Conservation (phyloP, 2,329 filamentous ascomycete genomes). For the Keithomyces neogunnii region DNA sequence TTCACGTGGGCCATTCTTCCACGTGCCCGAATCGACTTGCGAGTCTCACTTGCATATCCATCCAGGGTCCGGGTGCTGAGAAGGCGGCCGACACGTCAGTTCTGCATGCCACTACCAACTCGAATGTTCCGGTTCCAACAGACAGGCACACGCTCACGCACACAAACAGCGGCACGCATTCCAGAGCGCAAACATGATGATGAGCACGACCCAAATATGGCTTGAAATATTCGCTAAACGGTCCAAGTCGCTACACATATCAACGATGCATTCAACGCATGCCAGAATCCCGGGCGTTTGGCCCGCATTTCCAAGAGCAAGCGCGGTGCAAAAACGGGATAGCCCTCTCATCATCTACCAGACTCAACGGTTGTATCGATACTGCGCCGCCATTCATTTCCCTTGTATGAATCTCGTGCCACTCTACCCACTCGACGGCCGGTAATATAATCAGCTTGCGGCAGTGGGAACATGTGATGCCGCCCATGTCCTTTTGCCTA, state of each 20-base stretch:
- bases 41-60: no score
- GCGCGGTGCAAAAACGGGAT: conserved; percentile 40
- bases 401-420: conserved; percentile 36
- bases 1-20: no score
- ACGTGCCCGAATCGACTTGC: no score
- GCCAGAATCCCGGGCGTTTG: conserved; percentile 29
- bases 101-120: no score
- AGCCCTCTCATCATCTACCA: conserved; percentile 23
- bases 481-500: conserved; percentile 37
- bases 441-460: conserved; percentile 39
- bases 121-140: no score
- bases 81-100: no score
- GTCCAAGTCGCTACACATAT: neutral
- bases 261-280: conserved; percentile 7
- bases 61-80: no score
- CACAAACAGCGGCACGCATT: no score
- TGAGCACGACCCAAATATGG: no score
- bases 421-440: conserved; percentile 53
- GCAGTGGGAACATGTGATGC: conserved; percentile 44
- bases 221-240: no score
- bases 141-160: no score
- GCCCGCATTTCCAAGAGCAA: conserved; percentile 42
- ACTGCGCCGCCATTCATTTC: conserved; percentile 1
- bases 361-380: conserved; percentile 18
- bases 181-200: no score